Base-by-base conservation (phyloP, 2,329 filamentous ascomycete species). In the Aspergillus oerlinghausenensis region DNA sequence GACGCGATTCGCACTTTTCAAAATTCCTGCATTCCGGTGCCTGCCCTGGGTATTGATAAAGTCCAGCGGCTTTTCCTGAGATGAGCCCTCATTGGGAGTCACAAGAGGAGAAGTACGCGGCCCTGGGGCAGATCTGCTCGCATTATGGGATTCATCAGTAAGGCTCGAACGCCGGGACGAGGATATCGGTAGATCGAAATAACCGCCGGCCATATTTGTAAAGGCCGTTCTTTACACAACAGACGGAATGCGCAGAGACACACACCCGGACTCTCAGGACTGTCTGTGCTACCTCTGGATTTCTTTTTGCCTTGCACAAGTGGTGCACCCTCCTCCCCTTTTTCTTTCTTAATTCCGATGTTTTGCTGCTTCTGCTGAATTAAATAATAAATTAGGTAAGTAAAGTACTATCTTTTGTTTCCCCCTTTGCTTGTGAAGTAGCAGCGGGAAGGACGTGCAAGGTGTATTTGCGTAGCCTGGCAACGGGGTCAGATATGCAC, bases 1-100 rank as follows among this genome's bases (percentile, higher is more conserved):
- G 57, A 72, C 63, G 53, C 68, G 68, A 67, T 73, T 74, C 58
- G 72, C 60, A 61, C 52, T 65, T 55, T 67, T 70, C 47, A 68
- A 65, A 68, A 71, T 73, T 58, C 70, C 67, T 64, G 67, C 72
- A 74, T 74, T 74, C 72, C 68, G 64, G 60, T 66, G 59, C 63
- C 57, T 72, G 61, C 62, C 63, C 64, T 68, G 71, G 60, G 65
- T 64, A 52, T 59, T 66, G 54, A 54, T 63, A 45, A 64, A 55
- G 51, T 66, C 66, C 50, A 54, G 50, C 43, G 60, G 59, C 26
- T 59, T 57, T 49, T 63, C 62, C 49, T 60, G 56, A 23, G 10
- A n/a, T 28, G 54, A 49, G 58, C 52, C 60, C 58, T 69, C 67
- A 67, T 64, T 67, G 59, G 66, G 60, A 35, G 54, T 60, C 19